Conservation (phyloP, 148 eudicot genomes). For the Fallopia convolvulus region DNA sequence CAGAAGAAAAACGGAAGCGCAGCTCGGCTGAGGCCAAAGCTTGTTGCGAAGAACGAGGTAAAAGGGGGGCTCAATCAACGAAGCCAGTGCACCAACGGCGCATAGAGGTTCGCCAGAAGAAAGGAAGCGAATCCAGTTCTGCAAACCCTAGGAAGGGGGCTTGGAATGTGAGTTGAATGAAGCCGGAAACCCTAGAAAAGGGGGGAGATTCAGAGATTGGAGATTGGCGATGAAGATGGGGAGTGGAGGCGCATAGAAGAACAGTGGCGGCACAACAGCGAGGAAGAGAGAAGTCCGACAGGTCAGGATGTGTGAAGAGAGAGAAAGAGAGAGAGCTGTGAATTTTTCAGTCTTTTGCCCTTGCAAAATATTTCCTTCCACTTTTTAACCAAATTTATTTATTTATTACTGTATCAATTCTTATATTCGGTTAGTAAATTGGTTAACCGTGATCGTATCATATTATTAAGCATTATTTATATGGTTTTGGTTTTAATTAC, state of each 20-base stretch:
- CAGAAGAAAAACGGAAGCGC: background rate
- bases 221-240: conserved; percentile 7
- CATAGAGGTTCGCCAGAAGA: conserved; percentile 23
- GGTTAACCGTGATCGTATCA: too few species aligned
- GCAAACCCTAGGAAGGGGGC: conserved; percentile 16
- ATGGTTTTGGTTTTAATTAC: too few species aligned
- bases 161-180: conserved; percentile 4
- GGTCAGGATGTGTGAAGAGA: conserved; percentile 7
- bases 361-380: background rate
- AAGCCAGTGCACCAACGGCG: conserved; percentile 44
- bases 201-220: background rate
- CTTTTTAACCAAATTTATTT: background rate
- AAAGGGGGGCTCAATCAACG: conserved; percentile 29
- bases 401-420: background rate
- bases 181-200: conserved; percentile 22
- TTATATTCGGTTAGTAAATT: background rate
- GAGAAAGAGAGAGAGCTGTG: conserved; percentile 8
- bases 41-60: background rate
- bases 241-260: conserved; percentile 14
- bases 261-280: conserved; percentile 13
- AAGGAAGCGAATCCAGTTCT: conserved; percentile 39
- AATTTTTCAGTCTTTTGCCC: conserved; percentile 7
- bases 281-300: background rate
- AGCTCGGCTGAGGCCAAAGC: background rate
- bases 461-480: too few species aligned